These are phyloP conservation scores for Venustampulla echinocandica DNA, from an alignment of 495 filamentous ascomycete species.

Conservation along the genomic window DNA sequence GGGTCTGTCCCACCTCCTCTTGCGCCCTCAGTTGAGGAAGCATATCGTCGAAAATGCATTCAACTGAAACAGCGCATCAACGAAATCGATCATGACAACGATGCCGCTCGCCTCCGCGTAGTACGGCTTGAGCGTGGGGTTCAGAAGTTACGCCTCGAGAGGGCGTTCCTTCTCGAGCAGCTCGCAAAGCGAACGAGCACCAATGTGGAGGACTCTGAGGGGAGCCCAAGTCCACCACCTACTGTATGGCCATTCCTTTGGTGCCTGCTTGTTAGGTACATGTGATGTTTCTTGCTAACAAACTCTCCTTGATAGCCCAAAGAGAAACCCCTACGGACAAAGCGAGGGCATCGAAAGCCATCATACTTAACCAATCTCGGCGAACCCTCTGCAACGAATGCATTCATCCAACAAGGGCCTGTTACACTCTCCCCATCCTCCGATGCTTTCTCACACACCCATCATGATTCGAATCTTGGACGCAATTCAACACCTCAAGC, in stretches of 20 bases:
- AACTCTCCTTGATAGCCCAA: constrained; percentile 51
- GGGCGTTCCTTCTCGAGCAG: constrained; percentile 80
- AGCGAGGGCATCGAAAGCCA: constrained; percentile 61
- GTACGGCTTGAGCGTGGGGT: constrained; percentile 73
- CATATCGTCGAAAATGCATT: constrained; percentile 95
- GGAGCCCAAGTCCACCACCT: constrained; percentile 61
- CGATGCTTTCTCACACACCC: constrained; percentile 32
- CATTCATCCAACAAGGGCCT: constrained; percentile 37
- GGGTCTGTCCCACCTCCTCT: constrained; percentile 45
- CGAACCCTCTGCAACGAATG: constrained; percentile 24
- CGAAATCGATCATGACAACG: constrained; percentile 85
- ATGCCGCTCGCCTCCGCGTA: constrained; percentile 66
- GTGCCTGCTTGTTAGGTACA: background rate
- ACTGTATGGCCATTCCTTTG: constrained; percentile 42
- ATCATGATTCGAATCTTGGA: constrained; percentile 7
- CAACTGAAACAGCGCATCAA: constrained; percentile 82
- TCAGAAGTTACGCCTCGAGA: constrained; percentile 85
- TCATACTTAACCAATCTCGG: constrained; percentile 30
- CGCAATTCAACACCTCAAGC: constrained; percentile 12
- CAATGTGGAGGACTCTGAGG: constrained; percentile 65
- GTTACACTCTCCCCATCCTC: constrained; percentile 24
- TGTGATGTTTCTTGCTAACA: constrained; percentile 13
- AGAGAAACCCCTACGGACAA: constrained; percentile 82
- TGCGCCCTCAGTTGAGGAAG: constrained; percentile 91
- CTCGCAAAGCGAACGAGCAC: constrained; percentile 77